Evolutionary conservation across 805 yeast genomes (phyloP), one percentile per base, ranked within the genome.

Genomic region (Suhomyces vadensis): DNA sequence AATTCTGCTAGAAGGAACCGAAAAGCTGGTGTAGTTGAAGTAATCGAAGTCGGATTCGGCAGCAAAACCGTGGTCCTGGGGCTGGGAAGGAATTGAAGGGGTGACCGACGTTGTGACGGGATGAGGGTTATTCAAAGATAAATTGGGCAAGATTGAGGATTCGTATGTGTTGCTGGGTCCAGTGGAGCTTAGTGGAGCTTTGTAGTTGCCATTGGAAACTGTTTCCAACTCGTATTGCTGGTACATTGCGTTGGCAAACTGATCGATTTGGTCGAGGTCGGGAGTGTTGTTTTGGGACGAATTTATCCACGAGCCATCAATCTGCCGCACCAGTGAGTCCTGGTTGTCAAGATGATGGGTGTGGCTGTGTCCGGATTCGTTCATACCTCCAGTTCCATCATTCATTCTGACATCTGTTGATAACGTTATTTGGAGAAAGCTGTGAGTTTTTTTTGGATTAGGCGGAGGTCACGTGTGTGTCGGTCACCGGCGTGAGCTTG

Each of bases 1-100:
- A 14, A 47, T 47, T 17, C 43, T 25, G 9, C 44, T 41, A 9
- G 46, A 38, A 13, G 51, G 51, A n/a, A 41, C 43, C 35, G 23
- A 22, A 16, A 29, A 23, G 38, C 47, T 41, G 6, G 41, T 13
- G 46, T 42, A 41, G 36, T 31, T 41, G 48, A 47, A 44, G 51
- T 47, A 47, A 21, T 44, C 44, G 35, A 33, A 31, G 39, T 43
- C 43, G 25, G 33, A 26, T 6, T 37, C 46, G 35, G 38, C 10
- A 31, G 43, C 33, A n/a, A 27, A 11, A 22, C 21, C 25, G 27
- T 27, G 24, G 16, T 17, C 24, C 11, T 14, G 23, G n/a, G 25
- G 25, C 9, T 6, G 25, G 9, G 33, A 1, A 39, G 35, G 14
- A 3, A 24, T n/a, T n/a, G 42, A 31, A 17, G 35, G 35, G 29